These are phyloP conservation scores for Diaporthe humulicola DNA, from an alignment of 2,329 filamentous ascomycete species.

Conservation along the genomic window DNA sequence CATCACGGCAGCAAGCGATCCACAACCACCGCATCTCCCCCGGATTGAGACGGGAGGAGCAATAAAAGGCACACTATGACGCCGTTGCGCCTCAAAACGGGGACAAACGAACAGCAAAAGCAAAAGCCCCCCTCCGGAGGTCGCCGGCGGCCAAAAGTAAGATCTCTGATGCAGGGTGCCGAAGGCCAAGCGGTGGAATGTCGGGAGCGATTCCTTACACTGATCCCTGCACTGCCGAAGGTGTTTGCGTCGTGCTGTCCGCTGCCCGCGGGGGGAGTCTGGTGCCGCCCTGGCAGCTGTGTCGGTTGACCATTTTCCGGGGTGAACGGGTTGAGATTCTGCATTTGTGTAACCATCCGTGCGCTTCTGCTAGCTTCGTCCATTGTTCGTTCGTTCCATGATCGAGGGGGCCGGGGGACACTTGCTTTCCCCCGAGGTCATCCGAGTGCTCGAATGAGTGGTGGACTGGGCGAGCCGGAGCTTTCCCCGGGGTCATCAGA, in stretches of 20 bases:
- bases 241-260: not conserved
- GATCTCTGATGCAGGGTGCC: slow-evolving; percentile 17
- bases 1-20: not conserved
- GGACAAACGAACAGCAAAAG: not conserved
- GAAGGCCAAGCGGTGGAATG: slow-evolving; percentile 13
- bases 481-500: slow-evolving; percentile 27
- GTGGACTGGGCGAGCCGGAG: slow-evolving; percentile 24
- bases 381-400: slow-evolving; percentile 18
- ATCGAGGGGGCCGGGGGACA: slow-evolving; percentile 2
- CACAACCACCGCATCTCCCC: not conserved
- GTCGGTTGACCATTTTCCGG: slow-evolving; percentile 17
- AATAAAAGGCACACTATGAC: not conserved
- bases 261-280: not conserved
- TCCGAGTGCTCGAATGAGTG: slow-evolving; percentile 16
- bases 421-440: slow-evolving; percentile 9
- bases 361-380: slow-evolving; percentile 15
- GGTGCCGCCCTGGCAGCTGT: not conserved
- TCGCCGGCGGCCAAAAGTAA: slow-evolving; percentile 1
- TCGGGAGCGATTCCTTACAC: slow-evolving; percentile 4
- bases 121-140: not conserved
- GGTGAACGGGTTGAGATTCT: slow-evolving; percentile 2
- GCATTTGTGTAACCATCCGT: slow-evolving; percentile 31
- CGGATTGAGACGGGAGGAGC: not conserved
- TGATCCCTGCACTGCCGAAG: slow-evolving; percentile 23
- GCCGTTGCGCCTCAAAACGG: not conserved